phyloP scores from a whole-genome alignment of 192 early-diverging fungal genomes.

The Chytriomyces hyalinus region DNA sequence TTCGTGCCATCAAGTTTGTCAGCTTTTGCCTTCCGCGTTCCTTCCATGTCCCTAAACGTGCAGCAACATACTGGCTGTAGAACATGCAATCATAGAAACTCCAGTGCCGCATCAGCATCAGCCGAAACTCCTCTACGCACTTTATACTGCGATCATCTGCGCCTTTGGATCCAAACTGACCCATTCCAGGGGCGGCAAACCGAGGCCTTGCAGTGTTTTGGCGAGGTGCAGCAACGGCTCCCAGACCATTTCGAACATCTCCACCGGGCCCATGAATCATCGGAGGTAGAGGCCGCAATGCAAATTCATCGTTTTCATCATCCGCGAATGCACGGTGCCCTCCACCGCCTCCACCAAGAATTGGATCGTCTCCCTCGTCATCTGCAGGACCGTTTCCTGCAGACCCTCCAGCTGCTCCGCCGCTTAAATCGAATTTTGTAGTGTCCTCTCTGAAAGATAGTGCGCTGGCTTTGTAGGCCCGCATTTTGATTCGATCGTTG shows the following conservation, averaged over 20 bases:
- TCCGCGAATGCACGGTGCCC: background rate
- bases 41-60: conserved; percentile 88
- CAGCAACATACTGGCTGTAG: conserved; percentile 84
- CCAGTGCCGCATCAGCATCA: conserved; percentile 92
- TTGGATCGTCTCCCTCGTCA: background rate
- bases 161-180: conserved; percentile 38
- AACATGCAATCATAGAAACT: conserved; percentile 86
- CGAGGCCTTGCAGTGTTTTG: conserved; percentile 11
- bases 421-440: conserved; percentile 55
- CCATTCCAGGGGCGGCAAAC: conserved; percentile 25
- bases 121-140: conserved; percentile 78
- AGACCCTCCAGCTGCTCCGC: conserved; percentile 22
- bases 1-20: conserved; percentile 84
- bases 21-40: conserved; percentile 79
- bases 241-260: background rate
- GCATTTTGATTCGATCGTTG: conserved; percentile 71
- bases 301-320: conserved; percentile 15
- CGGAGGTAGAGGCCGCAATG: background rate
- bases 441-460: conserved; percentile 74
- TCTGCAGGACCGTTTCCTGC: conserved; percentile 15
- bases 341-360: background rate
- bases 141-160: conserved; percentile 62
- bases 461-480: conserved; percentile 70
- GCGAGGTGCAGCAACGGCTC: background rate
- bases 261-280: background rate